Base-by-base conservation (phyloP, 331 rosid species). In the Prunus yedoensis region DNA sequence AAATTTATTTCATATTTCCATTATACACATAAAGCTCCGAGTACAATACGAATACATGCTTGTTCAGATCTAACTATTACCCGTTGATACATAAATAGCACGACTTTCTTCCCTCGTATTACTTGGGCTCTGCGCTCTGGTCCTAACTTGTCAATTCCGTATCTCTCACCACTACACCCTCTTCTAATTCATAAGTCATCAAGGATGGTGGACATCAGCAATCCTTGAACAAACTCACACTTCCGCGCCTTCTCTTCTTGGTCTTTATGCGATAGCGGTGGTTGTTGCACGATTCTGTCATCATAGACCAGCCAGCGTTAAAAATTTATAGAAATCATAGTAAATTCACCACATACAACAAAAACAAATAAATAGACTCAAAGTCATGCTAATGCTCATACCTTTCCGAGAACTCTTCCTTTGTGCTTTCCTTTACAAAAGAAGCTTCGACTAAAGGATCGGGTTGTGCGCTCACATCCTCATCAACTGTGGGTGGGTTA, bases 161-260 rank as follows among this genome's bases (percentile, higher is more conserved):
- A 72, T 20, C 74, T 70, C 66, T 7, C 43, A 2, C 67, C 70
- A 27, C 56, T 47, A 67, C 83, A 25, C 73, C 60, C 59, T 11
- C 43, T 45, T 12, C 61, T 30, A 77, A 75, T 74, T 91, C 78
- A 89, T 74, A 91, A 87, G 69, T 88, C 96, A 69, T 90, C 90
- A 47, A 92, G 78, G 49, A 94, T 83, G 4, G 97, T 92, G 38
- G 97, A 92, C 83, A 92, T 47, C 77, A 94, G 70, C 74, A 94
- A 82, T 78, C 97, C 99, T 78, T 85, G 93, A 46, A 89, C 89
- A 53, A 94, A 94, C 77, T 90, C 88, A 49, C 87, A 84, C 85
- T 86, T 92, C 50, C 88, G 87, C 38, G 88, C 84, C 69, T 85
- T 88, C 91, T 94, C 97, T 83, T 79, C 82, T 67, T 82, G 83